Conservation (phyloP, 2,329 filamentous ascomycete genomes). For the Dendrostoma leiphaemia region DNA sequence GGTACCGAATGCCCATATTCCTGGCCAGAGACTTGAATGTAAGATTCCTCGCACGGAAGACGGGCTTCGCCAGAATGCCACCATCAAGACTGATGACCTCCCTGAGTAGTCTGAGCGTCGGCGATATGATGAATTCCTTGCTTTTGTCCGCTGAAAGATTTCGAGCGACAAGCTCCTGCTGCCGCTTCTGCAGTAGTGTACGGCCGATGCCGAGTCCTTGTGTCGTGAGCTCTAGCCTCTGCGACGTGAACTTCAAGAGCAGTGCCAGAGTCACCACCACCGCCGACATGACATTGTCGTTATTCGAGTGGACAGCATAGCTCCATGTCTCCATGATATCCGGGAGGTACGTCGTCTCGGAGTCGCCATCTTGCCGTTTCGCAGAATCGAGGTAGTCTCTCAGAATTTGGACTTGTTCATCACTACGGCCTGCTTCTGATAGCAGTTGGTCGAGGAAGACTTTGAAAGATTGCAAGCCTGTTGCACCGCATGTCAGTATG, state of each 20-base stretch:
- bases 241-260: constrained; percentile 75
- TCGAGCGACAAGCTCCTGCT: constrained; percentile 76
- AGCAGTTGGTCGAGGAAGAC: constrained; percentile 66
- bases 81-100: constrained; percentile 87
- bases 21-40: constrained; percentile 78
- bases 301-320: constrained; percentile 74
- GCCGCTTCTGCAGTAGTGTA: constrained; percentile 75
- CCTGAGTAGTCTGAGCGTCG: constrained; percentile 78
- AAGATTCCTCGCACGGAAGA: constrained; percentile 75
- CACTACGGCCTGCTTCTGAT: constrained; percentile 46
- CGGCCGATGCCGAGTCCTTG: constrained; percentile 78
- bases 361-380: constrained; percentile 51
- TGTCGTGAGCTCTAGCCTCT: constrained; percentile 69
- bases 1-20: constrained; percentile 71
- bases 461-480: constrained; percentile 69
- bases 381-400: constrained; percentile 64
- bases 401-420: constrained; percentile 57
- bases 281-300: constrained; percentile 77
- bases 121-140: constrained; percentile 86
- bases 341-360: constrained; percentile 63
- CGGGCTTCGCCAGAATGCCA: constrained; percentile 71
- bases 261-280: constrained; percentile 79
- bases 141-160: constrained; percentile 77
- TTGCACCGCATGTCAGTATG: constrained; percentile 3
- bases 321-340: constrained; percentile 89